Evolutionary conservation across 192 early-diverging fungal genomes (phyloP), one percentile per base, ranked within the genome.

Genomic region (Backusella tuberculispora): DNA sequence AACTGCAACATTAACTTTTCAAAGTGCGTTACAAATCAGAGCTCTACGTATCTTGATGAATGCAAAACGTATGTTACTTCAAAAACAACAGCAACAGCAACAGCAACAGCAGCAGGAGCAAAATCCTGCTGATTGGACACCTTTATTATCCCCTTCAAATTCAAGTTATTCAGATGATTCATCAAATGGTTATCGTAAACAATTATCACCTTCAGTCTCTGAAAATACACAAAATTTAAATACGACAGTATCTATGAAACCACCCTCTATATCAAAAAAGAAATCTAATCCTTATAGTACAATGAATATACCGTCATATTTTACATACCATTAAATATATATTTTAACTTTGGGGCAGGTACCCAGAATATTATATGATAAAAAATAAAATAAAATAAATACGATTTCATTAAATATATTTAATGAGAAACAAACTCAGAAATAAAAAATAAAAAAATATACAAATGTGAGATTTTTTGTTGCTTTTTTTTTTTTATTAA

Each of bases 1-100:
- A 67, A 89, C 91, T 0, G 89, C 88, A 0, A 85, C 88, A 41
- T 82, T 88, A 0, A 88, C 90, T 0, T 84, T 86, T 24, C 87
- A 90, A 72, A 86, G 82, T 50, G 87, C 89, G 0, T 80, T 93
- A 76, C 91, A 93, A 68, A 79, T 88, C 24, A 78, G 87, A 63
- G 84, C 87, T 4, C 77, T 88, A 38, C 80, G 84, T 48, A 80
- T 86, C 9, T 85, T 88, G 87, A 78, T 88, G 48, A 80, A 77
- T 38, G 80, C 87, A 19, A 85, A 82, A 60, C 68, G 68, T 45
- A 47, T 69, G 21, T 24, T 69, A 34, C 41, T 67, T 43, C n/a
- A 40, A 5, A 37, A 67, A 40, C 66, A 67, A 19, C 65, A 43
- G 3, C 64, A 66, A 19, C 64, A 65, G 12, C 63, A 65, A 9